Percentiles rank a stretch among this genome's conserved stretches.
Evolutionary conservation across 495 filamentous ascomycete species (phyloP).

Genomic region (Neurospora sp.): DNA sequence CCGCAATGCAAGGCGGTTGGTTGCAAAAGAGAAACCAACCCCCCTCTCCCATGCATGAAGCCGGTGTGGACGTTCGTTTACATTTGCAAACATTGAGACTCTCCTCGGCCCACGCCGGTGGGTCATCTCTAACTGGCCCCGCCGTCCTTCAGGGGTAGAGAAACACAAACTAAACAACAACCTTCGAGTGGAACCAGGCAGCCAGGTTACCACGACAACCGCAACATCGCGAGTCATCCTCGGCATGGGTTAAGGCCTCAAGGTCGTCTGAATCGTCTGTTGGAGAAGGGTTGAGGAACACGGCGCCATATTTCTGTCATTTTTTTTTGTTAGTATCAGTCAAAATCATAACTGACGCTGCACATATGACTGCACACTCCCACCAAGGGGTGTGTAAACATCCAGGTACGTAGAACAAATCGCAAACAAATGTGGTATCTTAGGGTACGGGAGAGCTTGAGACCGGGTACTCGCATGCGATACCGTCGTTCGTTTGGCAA

Average conservation of each 20-base stretch:
- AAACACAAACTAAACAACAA: not conserved
- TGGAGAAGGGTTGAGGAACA: not conserved
- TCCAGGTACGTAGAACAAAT: not conserved
- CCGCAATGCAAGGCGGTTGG: not conserved
- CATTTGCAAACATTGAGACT: not conserved
- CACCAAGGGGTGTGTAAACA: not conserved
- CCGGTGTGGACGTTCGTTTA: not conserved
- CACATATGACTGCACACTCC: not conserved
- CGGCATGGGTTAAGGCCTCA: not conserved
- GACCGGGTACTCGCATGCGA: not conserved
- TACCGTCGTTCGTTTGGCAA: not conserved
- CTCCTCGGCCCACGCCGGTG: not conserved
- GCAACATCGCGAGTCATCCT: not conserved
- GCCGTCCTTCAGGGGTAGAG: not conserved
- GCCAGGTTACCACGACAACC: not conserved
- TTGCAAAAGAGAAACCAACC: not conserved
- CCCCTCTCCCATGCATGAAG: not conserved
- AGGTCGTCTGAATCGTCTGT: not conserved
- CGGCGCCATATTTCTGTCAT: not conserved
- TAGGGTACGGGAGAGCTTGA: not conserved
- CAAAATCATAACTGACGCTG: not conserved
- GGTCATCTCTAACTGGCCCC: not conserved
- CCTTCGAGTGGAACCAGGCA: not conserved
- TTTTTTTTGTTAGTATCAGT: not conserved
- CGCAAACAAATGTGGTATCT: not conserved